Evolutionary conservation across 208 protist species (phyloP).

Genomic region (Leishmania guyanensis): DNA sequence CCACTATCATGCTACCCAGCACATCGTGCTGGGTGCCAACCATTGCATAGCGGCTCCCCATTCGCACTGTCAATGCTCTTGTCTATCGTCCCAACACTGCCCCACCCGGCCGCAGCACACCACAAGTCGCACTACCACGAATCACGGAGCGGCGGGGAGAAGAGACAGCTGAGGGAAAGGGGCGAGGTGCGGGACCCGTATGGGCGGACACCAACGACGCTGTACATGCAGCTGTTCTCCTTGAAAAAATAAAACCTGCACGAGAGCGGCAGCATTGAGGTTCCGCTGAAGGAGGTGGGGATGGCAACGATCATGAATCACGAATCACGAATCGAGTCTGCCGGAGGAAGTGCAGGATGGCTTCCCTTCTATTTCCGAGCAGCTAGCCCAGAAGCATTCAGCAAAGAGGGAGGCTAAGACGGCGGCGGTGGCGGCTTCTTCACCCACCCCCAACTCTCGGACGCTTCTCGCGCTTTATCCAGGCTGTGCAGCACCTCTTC

Average conservation of each 20-base stretch:
- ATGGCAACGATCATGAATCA: neutral
- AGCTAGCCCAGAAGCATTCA: neutral
- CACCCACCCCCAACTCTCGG: neutral
- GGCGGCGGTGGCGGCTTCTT: neutral
- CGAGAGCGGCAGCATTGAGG: neutral
- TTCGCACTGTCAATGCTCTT: neutral
- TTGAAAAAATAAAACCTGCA: neutral
- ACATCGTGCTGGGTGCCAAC: neutral
- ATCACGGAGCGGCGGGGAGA: neutral
- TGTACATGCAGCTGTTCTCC: neutral
- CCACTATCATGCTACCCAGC: neutral
- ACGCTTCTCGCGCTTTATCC: conserved; percentile 13
- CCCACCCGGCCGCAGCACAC: neutral
- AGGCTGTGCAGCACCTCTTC: conserved; percentile 37
- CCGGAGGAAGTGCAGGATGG: neutral
- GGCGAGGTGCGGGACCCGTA: conserved; percentile 7
- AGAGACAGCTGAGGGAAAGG: conserved; percentile 15
- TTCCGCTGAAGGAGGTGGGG: neutral
- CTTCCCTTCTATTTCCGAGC: neutral
- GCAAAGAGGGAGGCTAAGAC: neutral
- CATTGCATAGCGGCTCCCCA: neutral
- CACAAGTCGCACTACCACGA: neutral
- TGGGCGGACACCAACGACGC: neutral
- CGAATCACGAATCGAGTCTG: neutral
- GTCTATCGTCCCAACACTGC: neutral